Conservation (phyloP, 768 basidiomycete species). For the Boletellus ananas region DNA sequence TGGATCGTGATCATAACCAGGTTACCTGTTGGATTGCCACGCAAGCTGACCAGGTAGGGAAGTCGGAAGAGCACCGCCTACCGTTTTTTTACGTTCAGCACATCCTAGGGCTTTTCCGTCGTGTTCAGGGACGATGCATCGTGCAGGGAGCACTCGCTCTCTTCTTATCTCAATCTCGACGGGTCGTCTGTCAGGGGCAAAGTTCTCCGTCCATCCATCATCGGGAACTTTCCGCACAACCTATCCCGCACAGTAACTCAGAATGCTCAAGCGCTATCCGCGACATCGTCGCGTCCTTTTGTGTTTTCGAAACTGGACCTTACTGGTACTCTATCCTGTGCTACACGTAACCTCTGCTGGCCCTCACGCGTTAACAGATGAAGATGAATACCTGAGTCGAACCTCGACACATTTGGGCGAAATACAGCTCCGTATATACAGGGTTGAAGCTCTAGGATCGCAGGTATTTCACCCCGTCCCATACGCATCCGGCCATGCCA, state of each 20-base stretch:
- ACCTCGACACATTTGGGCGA: slow-evolving; percentile 19
- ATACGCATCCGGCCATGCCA: slow-evolving; percentile 4
- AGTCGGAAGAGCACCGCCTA: neutral
- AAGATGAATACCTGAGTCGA: slow-evolving; percentile 21
- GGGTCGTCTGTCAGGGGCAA: slow-evolving; percentile 11
- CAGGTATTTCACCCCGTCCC: rapidly evolving
- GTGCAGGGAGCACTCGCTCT: slow-evolving; percentile 6
- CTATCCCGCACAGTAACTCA: slow-evolving; percentile 6
- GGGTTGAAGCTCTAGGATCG: neutral
- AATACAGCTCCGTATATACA: slow-evolving; percentile 14
- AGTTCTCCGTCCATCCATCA: neutral
- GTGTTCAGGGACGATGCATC: slow-evolving; percentile 13
- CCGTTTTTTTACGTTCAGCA: neutral
- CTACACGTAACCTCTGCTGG: too few relatives aligned
- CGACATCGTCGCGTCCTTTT: slow-evolving; percentile 19
- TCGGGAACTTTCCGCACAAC: neutral
- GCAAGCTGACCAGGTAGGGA: slow-evolving; percentile 25
- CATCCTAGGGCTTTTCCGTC: slow-evolving; percentile 25
- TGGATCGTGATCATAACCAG: slow-evolving; percentile 5
- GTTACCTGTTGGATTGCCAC: slow-evolving; percentile 31
- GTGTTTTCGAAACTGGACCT: slow-evolving; percentile 26
- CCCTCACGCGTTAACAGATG: slow-evolving; percentile 20
- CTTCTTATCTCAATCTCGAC: slow-evolving; percentile 14
- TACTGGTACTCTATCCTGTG: slow-evolving; percentile 22
- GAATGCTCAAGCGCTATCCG: slow-evolving; percentile 4